Evolutionary conservation across 352 stramenopile species (phyloP).

Genomic region (Discostella stelligera): DNA sequence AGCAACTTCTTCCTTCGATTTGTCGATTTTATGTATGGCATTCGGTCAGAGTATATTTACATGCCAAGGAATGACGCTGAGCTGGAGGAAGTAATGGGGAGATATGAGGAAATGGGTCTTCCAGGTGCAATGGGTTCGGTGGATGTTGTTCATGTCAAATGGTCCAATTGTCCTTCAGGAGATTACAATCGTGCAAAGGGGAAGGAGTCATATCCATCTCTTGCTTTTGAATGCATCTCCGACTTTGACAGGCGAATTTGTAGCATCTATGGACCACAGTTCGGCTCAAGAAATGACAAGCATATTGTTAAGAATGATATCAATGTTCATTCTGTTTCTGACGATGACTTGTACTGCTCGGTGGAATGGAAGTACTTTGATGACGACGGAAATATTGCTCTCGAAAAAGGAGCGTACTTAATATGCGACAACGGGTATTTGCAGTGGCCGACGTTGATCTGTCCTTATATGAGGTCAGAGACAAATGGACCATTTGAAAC

Average conservation of each 20-base stretch:
- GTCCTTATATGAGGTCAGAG: slow-evolving; percentile 30
- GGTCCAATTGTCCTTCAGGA: slow-evolving; percentile 27
- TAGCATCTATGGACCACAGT: slow-evolving; percentile 13
- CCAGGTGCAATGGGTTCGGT: slow-evolving; percentile 29
- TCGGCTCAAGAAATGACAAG: slow-evolving; percentile 43
- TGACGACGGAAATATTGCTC: neutral
- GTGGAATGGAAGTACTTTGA: slow-evolving; percentile 22
- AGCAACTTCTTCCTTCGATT: too few relatives aligned
- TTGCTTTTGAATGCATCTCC: slow-evolving; percentile 42
- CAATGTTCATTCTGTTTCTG: slow-evolving; percentile 41
- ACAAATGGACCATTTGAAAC: neutral
- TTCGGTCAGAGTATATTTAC: too few relatives aligned
- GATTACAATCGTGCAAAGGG: slow-evolving; percentile 20
- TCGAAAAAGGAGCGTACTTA: slow-evolving; percentile 23
- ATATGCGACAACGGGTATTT: slow-evolving; percentile 53
- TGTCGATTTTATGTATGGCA: too few relatives aligned
- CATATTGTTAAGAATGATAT: slow-evolving; percentile 33
- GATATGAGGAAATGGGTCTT: neutral
- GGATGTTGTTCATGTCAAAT: slow-evolving; percentile 49
- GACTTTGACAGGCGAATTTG: slow-evolving; percentile 21
- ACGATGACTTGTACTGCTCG: slow-evolving; percentile 18
- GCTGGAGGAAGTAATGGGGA: too few relatives aligned
- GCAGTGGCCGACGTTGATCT: slow-evolving; percentile 35
- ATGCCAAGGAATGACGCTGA: too few relatives aligned
- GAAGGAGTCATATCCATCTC: slow-evolving; percentile 34